Conservation (phyloP, 2,329 filamentous ascomycete species). For the Apiospora phragmitis region DNA sequence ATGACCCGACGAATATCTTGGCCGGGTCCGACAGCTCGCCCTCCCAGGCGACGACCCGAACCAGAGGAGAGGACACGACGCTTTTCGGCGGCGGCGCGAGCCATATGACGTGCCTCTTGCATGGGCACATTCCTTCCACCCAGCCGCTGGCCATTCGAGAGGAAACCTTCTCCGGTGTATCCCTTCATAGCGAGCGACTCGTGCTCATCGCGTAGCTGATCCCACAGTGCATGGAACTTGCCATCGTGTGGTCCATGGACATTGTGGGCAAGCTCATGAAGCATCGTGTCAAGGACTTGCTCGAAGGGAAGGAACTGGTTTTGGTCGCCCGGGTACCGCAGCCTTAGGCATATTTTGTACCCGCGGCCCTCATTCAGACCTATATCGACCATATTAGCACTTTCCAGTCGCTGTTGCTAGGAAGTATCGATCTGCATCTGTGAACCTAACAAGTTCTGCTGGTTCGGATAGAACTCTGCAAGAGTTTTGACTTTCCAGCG, state of each 20-base stretch:
- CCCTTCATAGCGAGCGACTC: constrained; percentile 75
- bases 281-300: constrained; percentile 82
- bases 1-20: constrained; percentile 73
- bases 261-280: constrained; percentile 92
- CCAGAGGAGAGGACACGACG: constrained; percentile 58
- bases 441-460: constrained; percentile 70
- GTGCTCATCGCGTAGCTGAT: constrained; percentile 85
- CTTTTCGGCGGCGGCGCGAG: constrained; percentile 73
- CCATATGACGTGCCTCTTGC: constrained; percentile 73
- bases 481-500: constrained; percentile 78
- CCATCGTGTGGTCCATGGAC: constrained; percentile 80
- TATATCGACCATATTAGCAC: constrained; percentile 25
- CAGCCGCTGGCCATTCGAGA: constrained; percentile 72
- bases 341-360: constrained; percentile 76
- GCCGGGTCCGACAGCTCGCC: constrained; percentile 51
- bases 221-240: constrained; percentile 83
- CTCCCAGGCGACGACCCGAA: constrained; percentile 73
- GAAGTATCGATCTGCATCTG: background rate
- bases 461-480: constrained; percentile 80
- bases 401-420: constrained; percentile 11
- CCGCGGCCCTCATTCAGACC: constrained; percentile 78
- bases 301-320: constrained; percentile 80
- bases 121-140: constrained; percentile 63
- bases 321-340: constrained; percentile 74
- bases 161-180: constrained; percentile 87